A percentile compares a stretch with the other conserved stretches of the same genome.
These are phyloP conservation scores for Peniophora sp. DNA, from an alignment of 1,284 basidiomycete genomes.

Conservation along the genomic window DNA sequence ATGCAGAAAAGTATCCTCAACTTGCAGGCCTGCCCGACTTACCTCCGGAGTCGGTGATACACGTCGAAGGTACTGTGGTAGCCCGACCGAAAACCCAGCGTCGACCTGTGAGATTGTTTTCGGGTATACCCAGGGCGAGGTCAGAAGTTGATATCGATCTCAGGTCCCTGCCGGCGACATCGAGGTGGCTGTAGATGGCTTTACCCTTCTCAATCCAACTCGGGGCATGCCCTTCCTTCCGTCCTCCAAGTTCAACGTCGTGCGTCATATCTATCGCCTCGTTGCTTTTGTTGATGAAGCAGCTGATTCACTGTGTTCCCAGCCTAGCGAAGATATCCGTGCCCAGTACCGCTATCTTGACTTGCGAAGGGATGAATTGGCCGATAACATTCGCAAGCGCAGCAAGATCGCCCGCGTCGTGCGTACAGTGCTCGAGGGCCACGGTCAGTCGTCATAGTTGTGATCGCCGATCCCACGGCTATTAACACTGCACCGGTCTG, in stretches of 20 bases:
- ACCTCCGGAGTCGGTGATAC: conserved; percentile 71
- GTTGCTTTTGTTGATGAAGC: neutral
- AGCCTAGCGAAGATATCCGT: conserved; percentile 84
- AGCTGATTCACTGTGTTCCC: neutral
- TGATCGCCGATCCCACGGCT: conserved; percentile 5
- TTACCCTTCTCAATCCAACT: conserved; percentile 76
- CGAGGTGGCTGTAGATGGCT: conserved; percentile 70
- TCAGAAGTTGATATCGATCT: neutral
- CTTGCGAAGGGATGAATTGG: conserved; percentile 67
- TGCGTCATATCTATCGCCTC: conserved; percentile 29
- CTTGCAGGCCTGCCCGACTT: conserved; percentile 47
- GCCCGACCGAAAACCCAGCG: conserved; percentile 55
- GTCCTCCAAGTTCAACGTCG: conserved; percentile 65
- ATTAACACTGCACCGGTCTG: conserved; percentile 9
- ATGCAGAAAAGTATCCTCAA: conserved; percentile 23
- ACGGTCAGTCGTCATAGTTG: conserved; percentile 39
- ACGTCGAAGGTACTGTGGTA: conserved; percentile 65
- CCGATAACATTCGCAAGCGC: conserved; percentile 74
- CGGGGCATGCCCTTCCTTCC: conserved; percentile 74
- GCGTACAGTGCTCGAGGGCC: conserved; percentile 65
- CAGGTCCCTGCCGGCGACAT: conserved; percentile 64
- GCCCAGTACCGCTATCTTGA: conserved; percentile 85
- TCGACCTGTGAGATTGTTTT: conserved; percentile 27
- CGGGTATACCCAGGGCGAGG: neutral
- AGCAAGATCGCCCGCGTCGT: conserved; percentile 75